These are phyloP conservation scores for Sugiyamaella grinbergsii DNA, from an alignment of 1,139 yeast species.

Conservation along the genomic window DNA sequence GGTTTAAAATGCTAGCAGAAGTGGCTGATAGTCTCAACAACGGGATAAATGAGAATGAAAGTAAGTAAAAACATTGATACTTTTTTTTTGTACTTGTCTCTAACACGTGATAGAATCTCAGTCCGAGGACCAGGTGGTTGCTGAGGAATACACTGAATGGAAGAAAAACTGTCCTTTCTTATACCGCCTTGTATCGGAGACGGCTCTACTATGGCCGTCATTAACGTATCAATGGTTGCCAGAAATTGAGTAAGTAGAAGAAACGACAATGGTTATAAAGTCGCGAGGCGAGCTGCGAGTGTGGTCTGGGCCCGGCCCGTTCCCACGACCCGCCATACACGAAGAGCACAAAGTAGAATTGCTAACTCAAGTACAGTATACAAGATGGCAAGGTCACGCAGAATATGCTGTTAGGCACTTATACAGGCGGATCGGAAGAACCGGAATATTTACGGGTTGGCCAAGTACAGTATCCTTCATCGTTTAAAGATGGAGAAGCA, in stretches of 20 bases:
- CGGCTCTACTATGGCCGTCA: conserved; percentile 59
- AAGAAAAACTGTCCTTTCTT: conserved; percentile 86
- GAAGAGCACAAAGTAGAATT: too few species aligned
- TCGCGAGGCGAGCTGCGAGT: too few species aligned
- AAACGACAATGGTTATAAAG: too few species aligned
- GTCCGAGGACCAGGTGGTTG: conserved; percentile 24
- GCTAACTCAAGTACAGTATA: too few species aligned
- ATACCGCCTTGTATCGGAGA: conserved; percentile 72
- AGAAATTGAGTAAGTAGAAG: conserved; percentile 37
- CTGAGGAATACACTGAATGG: conserved; percentile 81
- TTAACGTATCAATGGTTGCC: conserved; percentile 46
- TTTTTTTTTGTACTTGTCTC: neutral
- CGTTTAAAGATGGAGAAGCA: conserved; percentile 32
- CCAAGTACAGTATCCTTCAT: conserved; percentile 60
- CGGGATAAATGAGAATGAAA: neutral
- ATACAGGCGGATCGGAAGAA: conserved; percentile 79
- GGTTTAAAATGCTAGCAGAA: conserved; percentile 1
- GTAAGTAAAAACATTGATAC: neutral
- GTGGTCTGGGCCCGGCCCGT: too few species aligned
- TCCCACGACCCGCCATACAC: too few species aligned
- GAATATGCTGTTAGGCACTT: conserved; percentile 69
- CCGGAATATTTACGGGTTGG: conserved; percentile 75
- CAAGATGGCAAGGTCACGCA: conserved; percentile 37
- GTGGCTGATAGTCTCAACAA: neutral
- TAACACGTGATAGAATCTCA: conserved; percentile 1